phyloP scores from a whole-genome alignment of 208 protist genomes.

The Crithidia fasciculata region DNA sequence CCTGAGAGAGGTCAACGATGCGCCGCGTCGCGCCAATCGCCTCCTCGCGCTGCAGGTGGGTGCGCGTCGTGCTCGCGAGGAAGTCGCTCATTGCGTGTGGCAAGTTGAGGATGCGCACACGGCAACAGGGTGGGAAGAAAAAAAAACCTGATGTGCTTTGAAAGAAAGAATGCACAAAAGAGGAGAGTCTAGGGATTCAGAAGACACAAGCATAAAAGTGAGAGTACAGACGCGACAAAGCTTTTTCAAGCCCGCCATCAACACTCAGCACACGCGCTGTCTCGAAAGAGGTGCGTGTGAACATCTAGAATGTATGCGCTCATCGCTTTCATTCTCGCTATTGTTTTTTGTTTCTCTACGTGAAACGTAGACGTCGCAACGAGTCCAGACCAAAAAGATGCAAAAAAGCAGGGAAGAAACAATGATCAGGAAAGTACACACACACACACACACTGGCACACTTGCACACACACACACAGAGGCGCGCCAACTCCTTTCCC shows the following conservation, averaged over 20 bases:
- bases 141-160: not conserved
- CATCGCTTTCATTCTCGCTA: too few relatives aligned
- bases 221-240: not conserved
- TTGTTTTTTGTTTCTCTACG: too few relatives aligned
- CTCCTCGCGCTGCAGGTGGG: slow-evolving; percentile 47
- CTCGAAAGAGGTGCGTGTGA: too few relatives aligned
- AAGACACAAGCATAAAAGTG: too few relatives aligned
- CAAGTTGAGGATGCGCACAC: not conserved
- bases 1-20: slow-evolving; percentile 44
- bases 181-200: not conserved
- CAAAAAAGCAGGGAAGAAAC: not conserved
- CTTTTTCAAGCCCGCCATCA: too few relatives aligned
- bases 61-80: slow-evolving; percentile 9
- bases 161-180: too few relatives aligned
- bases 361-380: too few relatives aligned
- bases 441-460: too few relatives aligned
- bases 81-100: slow-evolving; percentile 8
- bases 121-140: not conserved
- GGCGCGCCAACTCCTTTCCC: not conserved
- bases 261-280: too few relatives aligned
- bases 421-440: not conserved
- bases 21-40: slow-evolving; percentile 64
- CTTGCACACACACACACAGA: not conserved
- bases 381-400: too few relatives aligned
- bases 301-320: too few relatives aligned